Evolutionary conservation across 2,329 filamentous ascomycete species (phyloP).

Genomic region (Leptodontidium sp.): DNA sequence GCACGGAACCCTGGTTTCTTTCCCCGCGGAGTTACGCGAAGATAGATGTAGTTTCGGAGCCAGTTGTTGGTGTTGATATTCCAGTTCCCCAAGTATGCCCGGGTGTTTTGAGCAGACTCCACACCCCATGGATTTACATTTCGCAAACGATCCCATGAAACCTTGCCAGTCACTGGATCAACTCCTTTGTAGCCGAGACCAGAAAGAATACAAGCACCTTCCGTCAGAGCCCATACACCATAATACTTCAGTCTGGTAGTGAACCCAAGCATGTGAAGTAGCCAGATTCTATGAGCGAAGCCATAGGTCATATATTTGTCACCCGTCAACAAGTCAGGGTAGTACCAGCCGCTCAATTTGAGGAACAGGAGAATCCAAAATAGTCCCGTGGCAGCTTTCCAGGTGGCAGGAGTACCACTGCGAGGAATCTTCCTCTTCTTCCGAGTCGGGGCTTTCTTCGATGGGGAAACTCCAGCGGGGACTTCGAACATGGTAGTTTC

Average conservation of each 20-base stretch:
- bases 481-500: slow-evolving; percentile 95
- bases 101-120: slow-evolving; percentile 91
- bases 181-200: slow-evolving; percentile 95
- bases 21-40: slow-evolving; percentile 92
- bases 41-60: slow-evolving; percentile 94
- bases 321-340: slow-evolving; percentile 67
- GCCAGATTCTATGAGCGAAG: slow-evolving; percentile 77
- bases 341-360: slow-evolving; percentile 73
- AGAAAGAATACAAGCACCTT: slow-evolving; percentile 92
- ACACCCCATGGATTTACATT: slow-evolving; percentile 90
- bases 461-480: slow-evolving; percentile 80
- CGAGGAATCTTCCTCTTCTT: slow-evolving; percentile 93
- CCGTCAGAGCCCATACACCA: slow-evolving; percentile 91
- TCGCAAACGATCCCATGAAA: slow-evolving; percentile 88
- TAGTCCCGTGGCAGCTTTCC: slow-evolving; percentile 77
- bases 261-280: slow-evolving; percentile 84
- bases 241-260: slow-evolving; percentile 93
- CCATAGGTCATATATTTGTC: slow-evolving; percentile 72
- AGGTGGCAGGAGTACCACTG: slow-evolving; percentile 83
- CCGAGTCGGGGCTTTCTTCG: slow-evolving; percentile 83
- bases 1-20: slow-evolving; percentile 97
- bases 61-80: slow-evolving; percentile 99
- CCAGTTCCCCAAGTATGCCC: slow-evolving; percentile 90
- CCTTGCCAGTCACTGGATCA: slow-evolving; percentile 82
- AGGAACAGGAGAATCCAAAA: slow-evolving; percentile 84